phyloP scores from a whole-genome alignment of 768 basidiomycete genomes.

The Trametes gibbosa region DNA sequence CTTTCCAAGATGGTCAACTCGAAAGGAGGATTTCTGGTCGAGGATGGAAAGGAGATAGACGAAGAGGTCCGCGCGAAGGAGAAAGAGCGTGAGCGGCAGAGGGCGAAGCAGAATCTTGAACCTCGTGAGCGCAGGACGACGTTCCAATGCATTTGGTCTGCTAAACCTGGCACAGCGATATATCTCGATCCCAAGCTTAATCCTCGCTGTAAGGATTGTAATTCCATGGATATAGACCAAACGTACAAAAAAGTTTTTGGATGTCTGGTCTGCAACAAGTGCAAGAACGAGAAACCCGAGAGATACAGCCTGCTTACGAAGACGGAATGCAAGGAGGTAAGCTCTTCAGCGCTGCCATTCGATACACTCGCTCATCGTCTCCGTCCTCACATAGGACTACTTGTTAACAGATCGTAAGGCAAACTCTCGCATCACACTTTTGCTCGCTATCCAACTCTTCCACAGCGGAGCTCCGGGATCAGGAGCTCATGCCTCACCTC shows the following conservation, averaged over 20 bases:
- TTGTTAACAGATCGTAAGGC: slow-evolving; percentile 84
- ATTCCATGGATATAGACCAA: slow-evolving; percentile 85
- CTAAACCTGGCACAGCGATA: slow-evolving; percentile 53
- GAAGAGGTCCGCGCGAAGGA: slow-evolving; percentile 75
- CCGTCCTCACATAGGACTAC: slow-evolving; percentile 41
- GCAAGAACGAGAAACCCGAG: slow-evolving; percentile 87
- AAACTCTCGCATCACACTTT: not conserved
- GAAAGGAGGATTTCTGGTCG: slow-evolving; percentile 91
- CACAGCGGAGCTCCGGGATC: slow-evolving; percentile 89
- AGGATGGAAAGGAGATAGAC: slow-evolving; percentile 80
- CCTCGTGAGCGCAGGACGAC: slow-evolving; percentile 51
- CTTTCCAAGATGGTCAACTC: slow-evolving; percentile 95
- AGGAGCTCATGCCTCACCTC: slow-evolving; percentile 88
- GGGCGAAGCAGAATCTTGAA: slow-evolving; percentile 71
- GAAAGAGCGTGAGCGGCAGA: slow-evolving; percentile 76
- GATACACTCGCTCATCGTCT: not conserved
- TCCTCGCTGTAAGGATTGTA: slow-evolving; percentile 84
- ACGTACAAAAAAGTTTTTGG: slow-evolving; percentile 79
- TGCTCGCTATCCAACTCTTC: not conserved
- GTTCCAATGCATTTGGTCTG: not conserved
- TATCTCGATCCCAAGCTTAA: slow-evolving; percentile 69
- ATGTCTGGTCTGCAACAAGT: slow-evolving; percentile 82
- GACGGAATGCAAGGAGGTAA: slow-evolving; percentile 94
- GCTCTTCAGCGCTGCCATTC: not conserved
- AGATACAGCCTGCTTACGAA: slow-evolving; percentile 95